Evolutionary conservation across 148 eudicot genomes (phyloP), one percentile per base, ranked within the genome.

Genomic region (Polygonum maritimum): DNA sequence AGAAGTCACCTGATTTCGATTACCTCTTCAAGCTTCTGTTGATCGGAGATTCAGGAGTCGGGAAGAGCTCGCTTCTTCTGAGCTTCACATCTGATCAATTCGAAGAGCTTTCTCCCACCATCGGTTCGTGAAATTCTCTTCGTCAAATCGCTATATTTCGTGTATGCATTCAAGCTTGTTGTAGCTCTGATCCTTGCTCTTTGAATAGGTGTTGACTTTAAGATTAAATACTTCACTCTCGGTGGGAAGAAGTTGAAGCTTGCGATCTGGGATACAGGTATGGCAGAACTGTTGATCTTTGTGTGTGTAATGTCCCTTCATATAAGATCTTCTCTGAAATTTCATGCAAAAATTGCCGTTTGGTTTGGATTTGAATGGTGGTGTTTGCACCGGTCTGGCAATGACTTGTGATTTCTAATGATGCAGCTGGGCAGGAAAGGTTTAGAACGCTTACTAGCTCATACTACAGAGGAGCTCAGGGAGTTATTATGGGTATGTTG

Each of bases 261-360:
- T 67, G 88, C 93, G 26, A 89, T 89, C 76, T 89, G 93, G 93
- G 93, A 89, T 78, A 89, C 93, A 44, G 93, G 93, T 87, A 80
- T 45, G 6, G 31, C 2, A 79, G 38, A 35, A 51, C 16, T 49
- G 55, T 14, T 49, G 19, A 54, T 54, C 60, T 7, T n/a, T 54
- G 22, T 54, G 15, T 13, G 14, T 11, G 14, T 49, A 49, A 48
- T 49, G 13, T 2, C 15, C 15, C 18, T 14, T 49, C 18, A 49
- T 49, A 13, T 12, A 13, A 39, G 41, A 39, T 39, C 41, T 39
- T 39, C 7, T 41, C 1, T 63, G 70, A 22, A 26, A 5, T 63
- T 18, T 38, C 16, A 6, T 36, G 13, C 33, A 10, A 7, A 22
- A 21, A 58, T 58, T 2, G 7, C 11, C n/a, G n/a, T n/a, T n/a